Base-by-base conservation (phyloP, 169 alveolate genomes). In the Plasmodium falciparum region DNA sequence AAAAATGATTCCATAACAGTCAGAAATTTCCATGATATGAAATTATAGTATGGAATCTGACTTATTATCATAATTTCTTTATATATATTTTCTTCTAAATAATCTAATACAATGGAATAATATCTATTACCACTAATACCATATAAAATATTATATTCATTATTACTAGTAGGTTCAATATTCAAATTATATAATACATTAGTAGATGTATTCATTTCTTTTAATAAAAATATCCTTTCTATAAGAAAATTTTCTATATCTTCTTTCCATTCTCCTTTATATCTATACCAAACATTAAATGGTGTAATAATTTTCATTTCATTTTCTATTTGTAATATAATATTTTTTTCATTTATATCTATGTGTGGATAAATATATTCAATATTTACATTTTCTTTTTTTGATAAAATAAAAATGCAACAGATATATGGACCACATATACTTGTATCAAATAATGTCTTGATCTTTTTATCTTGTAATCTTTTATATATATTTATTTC, bases 231-330 rank as follows among this genome's bases (percentile, higher is more conserved):
- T 52, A 80, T 80, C 50, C 90, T 80, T 69, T 69, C 90, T 54
- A 47, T 45, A 63, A 80, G 56, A 49, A 80, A 80, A 11, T 43
- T 67, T 59, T 80, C 70, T 73, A 80, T 54, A 80, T 80, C 90
- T 49, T 63, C 83, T 22, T 54, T 29, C 90, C 90, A 80, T 12
- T 80, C 67, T 50, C 90, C 83, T 69, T 80, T 17, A 49, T 80
- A 80, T 80, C 90, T 61, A 43, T 67, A 59, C 90, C 90, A 80
- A 20, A 80, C 73, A 61, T 72, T 69, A 80, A 80, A 80, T 13
- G 90, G 90, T 43, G 90, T 67, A 69, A 80, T 45, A 20, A 45
- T 17, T 63, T 39, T 26, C 13, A 8, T 67, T 15, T 74, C 62
- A 56, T 80, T 58, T 49, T 76, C 54, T 49, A 52, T 76, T 69